A percentile compares a stretch with the other conserved stretches of the same genome.
Conservation (phyloP, 352 stramenopile species). For the Phytopythium cucurbitacearum region DNA sequence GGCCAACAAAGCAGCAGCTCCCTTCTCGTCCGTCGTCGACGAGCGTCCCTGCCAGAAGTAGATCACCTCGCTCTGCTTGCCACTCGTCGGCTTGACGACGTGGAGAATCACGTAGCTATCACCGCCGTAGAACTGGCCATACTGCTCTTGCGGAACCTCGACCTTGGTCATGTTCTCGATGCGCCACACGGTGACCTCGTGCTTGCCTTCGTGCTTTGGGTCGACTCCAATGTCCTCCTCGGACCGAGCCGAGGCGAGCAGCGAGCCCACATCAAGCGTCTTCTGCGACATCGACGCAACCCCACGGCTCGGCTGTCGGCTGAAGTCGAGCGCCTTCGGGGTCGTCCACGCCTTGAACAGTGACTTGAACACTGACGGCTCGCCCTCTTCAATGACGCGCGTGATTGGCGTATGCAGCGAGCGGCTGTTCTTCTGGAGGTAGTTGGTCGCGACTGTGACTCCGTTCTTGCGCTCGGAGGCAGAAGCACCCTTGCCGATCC, state of each 20-base stretch:
- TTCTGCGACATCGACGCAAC: slow-evolving; percentile 42
- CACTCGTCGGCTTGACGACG: slow-evolving; percentile 55
- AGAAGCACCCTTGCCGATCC: slow-evolving; percentile 87
- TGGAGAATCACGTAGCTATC: slow-evolving; percentile 96
- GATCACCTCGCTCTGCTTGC: slow-evolving; percentile 80
- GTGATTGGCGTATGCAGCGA: slow-evolving; percentile 72
- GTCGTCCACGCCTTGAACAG: slow-evolving; percentile 79
- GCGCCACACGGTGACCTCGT: slow-evolving; percentile 86
- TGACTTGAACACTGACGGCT: slow-evolving; percentile 83
- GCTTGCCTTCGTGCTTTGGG: slow-evolving; percentile 58
- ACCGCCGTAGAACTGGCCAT: slow-evolving; percentile 92
- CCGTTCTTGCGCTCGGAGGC: slow-evolving; percentile 83
- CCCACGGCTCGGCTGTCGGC: slow-evolving; percentile 38
- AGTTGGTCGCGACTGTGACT: slow-evolving; percentile 80
- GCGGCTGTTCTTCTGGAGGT: slow-evolving; percentile 61
- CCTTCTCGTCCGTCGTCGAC: slow-evolving; percentile 87
- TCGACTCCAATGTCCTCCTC: slow-evolving; percentile 79
- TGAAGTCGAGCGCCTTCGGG: slow-evolving; percentile 67
- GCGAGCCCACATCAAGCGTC: slow-evolving; percentile 50
- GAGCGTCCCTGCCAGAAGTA: slow-evolving; percentile 92
- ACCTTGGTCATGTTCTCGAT: slow-evolving; percentile 91
- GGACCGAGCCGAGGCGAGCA: slow-evolving; percentile 35
- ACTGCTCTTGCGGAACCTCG: slow-evolving; percentile 59
- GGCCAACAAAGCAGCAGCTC: slow-evolving; percentile 50
- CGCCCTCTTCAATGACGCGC: slow-evolving; percentile 79